Percentiles rank a stretch among this genome's conserved stretches.
These are phyloP conservation scores for Monosporascus sp. DNA, from an alignment of 2,329 filamentous ascomycete genomes.

Conservation along the genomic window DNA sequence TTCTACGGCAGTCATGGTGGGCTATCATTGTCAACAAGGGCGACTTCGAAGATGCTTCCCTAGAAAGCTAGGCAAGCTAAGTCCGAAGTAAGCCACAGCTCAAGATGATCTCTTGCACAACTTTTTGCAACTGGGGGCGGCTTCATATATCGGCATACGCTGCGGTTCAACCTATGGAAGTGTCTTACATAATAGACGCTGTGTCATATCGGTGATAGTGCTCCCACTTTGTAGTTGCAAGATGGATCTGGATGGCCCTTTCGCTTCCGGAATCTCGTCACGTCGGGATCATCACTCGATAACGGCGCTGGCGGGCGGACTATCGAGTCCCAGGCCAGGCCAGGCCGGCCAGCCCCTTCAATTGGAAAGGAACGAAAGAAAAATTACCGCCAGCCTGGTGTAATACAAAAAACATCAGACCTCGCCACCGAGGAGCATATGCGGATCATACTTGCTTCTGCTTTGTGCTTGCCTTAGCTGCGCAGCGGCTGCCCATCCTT, in stretches of 20 bases:
- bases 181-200: neutral
- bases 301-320: neutral
- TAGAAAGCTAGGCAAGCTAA: no score
- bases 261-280: neutral
- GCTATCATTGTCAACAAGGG: no score
- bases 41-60: no score
- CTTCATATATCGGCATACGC: neutral
- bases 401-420: constrained; percentile 11
- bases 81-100: neutral
- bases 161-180: neutral
- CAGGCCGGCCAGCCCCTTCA: neutral
- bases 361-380: neutral
- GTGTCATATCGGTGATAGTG: neutral
- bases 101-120: neutral
- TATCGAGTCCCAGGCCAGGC: neutral
- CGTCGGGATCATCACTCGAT: neutral
- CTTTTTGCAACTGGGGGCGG: neutral
- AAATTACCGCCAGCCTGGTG: constrained; percentile 6
- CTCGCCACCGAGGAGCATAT: constrained; percentile 30
- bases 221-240: neutral
- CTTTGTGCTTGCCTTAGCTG: constrained; percentile 20
- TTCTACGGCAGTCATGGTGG: no score
- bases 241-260: neutral
- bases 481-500: constrained; percentile 13
- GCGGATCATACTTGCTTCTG: constrained; percentile 40